Percentiles rank a stretch among this genome's conserved stretches.
Conservation (phyloP, 108 stramenopile genomes). For the Discostella pseudostelligera region DNA sequence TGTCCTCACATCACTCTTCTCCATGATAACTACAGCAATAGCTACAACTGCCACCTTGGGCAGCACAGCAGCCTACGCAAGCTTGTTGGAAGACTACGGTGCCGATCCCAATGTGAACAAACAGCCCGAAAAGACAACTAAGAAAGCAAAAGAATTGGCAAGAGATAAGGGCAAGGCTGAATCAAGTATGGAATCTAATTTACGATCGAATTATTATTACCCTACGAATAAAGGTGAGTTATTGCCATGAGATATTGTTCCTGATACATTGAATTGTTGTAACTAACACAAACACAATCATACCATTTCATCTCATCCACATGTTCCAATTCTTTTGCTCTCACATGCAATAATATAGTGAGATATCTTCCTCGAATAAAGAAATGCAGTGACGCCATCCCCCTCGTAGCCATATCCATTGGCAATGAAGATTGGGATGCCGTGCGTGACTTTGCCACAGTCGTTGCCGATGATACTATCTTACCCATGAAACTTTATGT, state of each 20-base stretch:
- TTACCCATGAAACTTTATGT: slow-evolving; percentile 86
- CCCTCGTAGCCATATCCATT: slow-evolving; percentile 56
- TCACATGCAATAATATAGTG: slow-evolving; percentile 25
- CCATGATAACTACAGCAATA: not conserved
- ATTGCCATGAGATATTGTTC: not conserved
- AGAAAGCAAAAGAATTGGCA: slow-evolving; percentile 23
- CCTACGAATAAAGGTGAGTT: slow-evolving; percentile 40
- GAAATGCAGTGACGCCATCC: slow-evolving; percentile 73
- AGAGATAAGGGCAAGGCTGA: slow-evolving; percentile 50
- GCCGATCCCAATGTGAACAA: slow-evolving; percentile 22
- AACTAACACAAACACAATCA: no score
- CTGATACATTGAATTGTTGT: no score
- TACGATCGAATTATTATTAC: slow-evolving; percentile 63
- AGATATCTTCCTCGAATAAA: slow-evolving; percentile 86
- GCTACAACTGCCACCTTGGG: not conserved
- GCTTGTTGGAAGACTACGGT: slow-evolving; percentile 2
- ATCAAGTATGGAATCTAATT: slow-evolving; percentile 71
- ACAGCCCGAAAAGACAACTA: slow-evolving; percentile 37
- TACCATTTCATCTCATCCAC: no score
- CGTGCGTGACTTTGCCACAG: slow-evolving; percentile 59
- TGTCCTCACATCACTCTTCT: not conserved
- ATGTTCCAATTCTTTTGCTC: no score
- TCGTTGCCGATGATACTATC: slow-evolving; percentile 78
- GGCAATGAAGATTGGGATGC: slow-evolving; percentile 69
- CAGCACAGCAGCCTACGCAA: not conserved